Evolutionary conservation across 768 basidiomycete species (phyloP).

Genomic region (Tylopilus subfusipes): DNA sequence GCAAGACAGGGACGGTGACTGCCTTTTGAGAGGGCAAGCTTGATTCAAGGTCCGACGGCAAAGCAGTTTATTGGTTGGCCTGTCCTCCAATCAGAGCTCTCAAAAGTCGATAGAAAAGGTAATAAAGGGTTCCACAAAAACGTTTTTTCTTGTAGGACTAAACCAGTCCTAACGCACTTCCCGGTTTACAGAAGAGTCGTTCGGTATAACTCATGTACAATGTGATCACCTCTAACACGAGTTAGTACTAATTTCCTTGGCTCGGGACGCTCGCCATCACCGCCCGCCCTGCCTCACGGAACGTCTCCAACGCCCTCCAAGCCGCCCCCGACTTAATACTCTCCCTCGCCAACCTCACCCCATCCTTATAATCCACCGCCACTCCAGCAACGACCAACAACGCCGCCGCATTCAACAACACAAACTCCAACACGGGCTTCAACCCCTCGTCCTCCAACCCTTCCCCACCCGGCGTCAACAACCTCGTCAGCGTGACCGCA

Average conservation of each 20-base stretch:
- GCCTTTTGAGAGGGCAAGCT: too few relatives aligned
- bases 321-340: conserved; percentile 58
- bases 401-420: conserved; percentile 87
- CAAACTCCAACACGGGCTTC: conserved; percentile 75
- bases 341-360: conserved; percentile 62
- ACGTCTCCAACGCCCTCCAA: conserved; percentile 52
- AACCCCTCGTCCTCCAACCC: conserved; percentile 41
- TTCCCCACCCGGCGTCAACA: conserved; percentile 55
- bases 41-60: too few relatives aligned
- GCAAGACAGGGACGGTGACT: too few relatives aligned
- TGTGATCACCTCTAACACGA: neutral
- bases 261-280: neutral
- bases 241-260: neutral
- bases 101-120: too few relatives aligned
- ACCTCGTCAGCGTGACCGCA: conserved; percentile 61
- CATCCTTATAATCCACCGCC: conserved; percentile 66
- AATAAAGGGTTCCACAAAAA: too few relatives aligned
- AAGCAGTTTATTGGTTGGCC: too few relatives aligned
- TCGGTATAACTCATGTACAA: neutral
- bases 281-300: conserved; percentile 40
- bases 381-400: conserved; percentile 81
- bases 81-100: too few relatives aligned
- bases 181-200: too few relatives aligned
- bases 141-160: too few relatives aligned
- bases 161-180: too few relatives aligned